Base-by-base conservation (phyloP, 2,329 filamentous ascomycete genomes). In the Coniochaeta pulveracea region DNA sequence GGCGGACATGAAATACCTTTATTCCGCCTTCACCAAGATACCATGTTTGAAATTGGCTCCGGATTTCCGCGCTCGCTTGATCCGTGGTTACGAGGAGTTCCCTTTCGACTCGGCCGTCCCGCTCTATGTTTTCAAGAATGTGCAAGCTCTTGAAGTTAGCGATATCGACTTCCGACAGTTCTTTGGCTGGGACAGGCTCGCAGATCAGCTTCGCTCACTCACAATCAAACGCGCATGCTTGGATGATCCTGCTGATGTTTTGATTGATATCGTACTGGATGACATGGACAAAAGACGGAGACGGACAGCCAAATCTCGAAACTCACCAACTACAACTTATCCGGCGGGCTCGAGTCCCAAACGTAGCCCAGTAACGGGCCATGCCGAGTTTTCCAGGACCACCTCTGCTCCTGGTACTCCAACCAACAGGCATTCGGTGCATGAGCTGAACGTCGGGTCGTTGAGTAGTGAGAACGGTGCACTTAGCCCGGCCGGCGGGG, bases 11-110 rank as follows among this genome's bases (percentile, higher is more conserved):
- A 95, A 89, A 56, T 96, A 98, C 55, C 68, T 98, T 21, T 98
- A 95, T 61, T 96, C 91, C 26, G 85, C 91, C 37, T 98, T 96
- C 53, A 98, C 91, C 50, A 98, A 96, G 61, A 93, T 98, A 26
- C 91, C 91, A 0, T 94, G 85, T 50, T 65, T 98, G 41, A 78
- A 81, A 42, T 66, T 98, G 35, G 79, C 88, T 18, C 88, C 88
- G n/a, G 91, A 98, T 56, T 88, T 86, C 64, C 83, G 85, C 44
- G 88, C 89, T 31, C 79, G 82, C 34, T 65, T 95, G 40, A 95
- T 98, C 45, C 74, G 80, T 44, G 89, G 89, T 18, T 96, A 91
- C 52, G 91, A 98, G 57, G 89, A 95, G 57, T 98, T 96, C 45
- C 91, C 91, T 3, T 95, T 96, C 56, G 91, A 98, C 57, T 94